Conservation (phyloP, 1,139 yeast genomes). For the Pichia sp. region DNA sequence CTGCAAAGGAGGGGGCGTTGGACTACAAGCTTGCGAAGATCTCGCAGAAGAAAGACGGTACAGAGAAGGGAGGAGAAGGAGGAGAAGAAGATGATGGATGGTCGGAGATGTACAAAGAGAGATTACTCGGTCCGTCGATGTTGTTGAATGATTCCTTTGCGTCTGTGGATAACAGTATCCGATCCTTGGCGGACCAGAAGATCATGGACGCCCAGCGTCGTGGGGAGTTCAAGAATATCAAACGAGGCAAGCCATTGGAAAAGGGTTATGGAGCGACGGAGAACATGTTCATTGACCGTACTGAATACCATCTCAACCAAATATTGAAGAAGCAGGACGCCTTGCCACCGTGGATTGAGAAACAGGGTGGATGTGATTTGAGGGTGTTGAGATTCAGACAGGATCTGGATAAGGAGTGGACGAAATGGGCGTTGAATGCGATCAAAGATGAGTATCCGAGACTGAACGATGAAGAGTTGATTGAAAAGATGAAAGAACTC, state of each 20-base stretch:
- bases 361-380: slow-evolving; percentile 57
- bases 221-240: slow-evolving; percentile 65
- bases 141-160: slow-evolving; percentile 44
- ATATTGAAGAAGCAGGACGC: slow-evolving; percentile 75
- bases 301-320: slow-evolving; percentile 68
- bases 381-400: slow-evolving; percentile 47
- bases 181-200: slow-evolving; percentile 67
- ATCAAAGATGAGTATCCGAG: slow-evolving; percentile 30
- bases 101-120: slow-evolving; percentile 60
- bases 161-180: slow-evolving; percentile 51
- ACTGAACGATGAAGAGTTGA: slow-evolving; percentile 12
- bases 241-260: slow-evolving; percentile 60
- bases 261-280: slow-evolving; percentile 36
- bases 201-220: slow-evolving; percentile 72
- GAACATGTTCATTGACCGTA: slow-evolving; percentile 49
- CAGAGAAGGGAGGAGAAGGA: slow-evolving; percentile 10
- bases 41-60: slow-evolving; percentile 17
- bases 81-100: slow-evolving; percentile 47
- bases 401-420: slow-evolving; percentile 46
- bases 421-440: slow-evolving; percentile 36
- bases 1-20: slow-evolving; percentile 63
- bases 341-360: slow-evolving; percentile 87
- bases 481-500: slow-evolving; percentile 22
- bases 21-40: slow-evolving; percentile 58
- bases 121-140: slow-evolving; percentile 59